Conservation (phyloP, 2,329 filamentous ascomycete species). For the Chrysosporium keratinophilum region DNA sequence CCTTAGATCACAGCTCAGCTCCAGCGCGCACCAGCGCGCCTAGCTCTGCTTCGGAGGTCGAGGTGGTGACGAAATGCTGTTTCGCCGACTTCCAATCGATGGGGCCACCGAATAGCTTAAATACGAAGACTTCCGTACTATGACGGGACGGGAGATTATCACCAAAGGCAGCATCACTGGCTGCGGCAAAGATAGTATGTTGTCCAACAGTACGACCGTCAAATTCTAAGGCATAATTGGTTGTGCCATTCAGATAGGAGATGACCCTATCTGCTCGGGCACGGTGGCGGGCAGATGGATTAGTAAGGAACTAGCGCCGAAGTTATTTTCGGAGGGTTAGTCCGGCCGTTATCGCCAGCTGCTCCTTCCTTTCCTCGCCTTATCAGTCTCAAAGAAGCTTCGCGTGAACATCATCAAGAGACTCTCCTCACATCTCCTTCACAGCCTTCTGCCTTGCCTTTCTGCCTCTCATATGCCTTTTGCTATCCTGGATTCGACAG, state of each 20-base stretch:
- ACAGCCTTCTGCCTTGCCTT: not conserved
- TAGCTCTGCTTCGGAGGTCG: slow-evolving; percentile 19
- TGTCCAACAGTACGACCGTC: no score
- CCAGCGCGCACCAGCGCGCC: slow-evolving; percentile 14
- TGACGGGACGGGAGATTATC: no score
- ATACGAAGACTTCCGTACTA: no score
- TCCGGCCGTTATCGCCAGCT: not conserved
- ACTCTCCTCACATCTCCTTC: not conserved
- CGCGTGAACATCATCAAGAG: not conserved
- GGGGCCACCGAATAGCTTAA: slow-evolving; percentile 15
- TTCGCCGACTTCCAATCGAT: slow-evolving; percentile 18
- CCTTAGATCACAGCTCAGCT: no score
- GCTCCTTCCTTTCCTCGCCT: not conserved
- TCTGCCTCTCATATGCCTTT: not conserved
- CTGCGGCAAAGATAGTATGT: no score
- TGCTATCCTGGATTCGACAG: not conserved
- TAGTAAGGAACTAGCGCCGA: no score
- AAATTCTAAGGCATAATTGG: no score
- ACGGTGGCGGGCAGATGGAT: no score
- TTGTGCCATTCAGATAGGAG: no score
- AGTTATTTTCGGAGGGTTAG: slow-evolving; percentile 7
- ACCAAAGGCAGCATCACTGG: no score
- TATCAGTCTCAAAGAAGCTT: not conserved
- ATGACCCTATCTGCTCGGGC: no score
- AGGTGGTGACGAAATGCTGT: slow-evolving; percentile 18